A percentile compares a stretch with the other conserved stretches of the same genome.
These are phyloP conservation scores for Thamnidium elegans DNA, from an alignment of 192 early-diverging fungal species.

Conservation along the genomic window DNA sequence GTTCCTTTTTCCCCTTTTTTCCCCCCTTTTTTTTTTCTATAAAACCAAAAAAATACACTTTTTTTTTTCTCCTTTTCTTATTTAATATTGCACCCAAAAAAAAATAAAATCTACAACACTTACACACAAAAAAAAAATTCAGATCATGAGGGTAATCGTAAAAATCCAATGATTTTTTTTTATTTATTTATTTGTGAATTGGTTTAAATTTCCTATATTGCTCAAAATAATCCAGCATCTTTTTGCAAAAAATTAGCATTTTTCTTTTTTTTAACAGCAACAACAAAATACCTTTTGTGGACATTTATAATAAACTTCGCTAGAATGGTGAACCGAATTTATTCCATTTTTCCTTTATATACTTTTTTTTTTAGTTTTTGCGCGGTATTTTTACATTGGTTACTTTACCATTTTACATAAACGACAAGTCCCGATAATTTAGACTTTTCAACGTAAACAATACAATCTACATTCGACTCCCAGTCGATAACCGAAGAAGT, in stretches of 20 bases:
- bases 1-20: too few species aligned
- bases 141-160: background rate
- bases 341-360: constrained; percentile 4
- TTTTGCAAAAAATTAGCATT: background rate
- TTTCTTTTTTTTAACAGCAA: background rate
- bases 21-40: too few species aligned
- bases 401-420: constrained; percentile 8
- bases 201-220: background rate
- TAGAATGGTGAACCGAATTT: constrained; percentile 8
- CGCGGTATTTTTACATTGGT: too few species aligned
- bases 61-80: background rate
- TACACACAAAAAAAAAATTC: background rate
- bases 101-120: constrained; percentile 5
- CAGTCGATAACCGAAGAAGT: background rate
- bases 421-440: background rate
- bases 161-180: too few species aligned
- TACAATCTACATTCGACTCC: background rate
- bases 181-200: too few species aligned
- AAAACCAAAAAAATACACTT: background rate
- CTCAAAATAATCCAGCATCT: constrained; percentile 1
- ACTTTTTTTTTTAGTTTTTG: too few species aligned
- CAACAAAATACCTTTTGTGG: constrained; percentile 6
- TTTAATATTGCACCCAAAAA: constrained; percentile 2
- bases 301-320: constrained; percentile 4
- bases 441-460: background rate